Conservation (phyloP, 345 rosid genomes). For the Ceriops zippeliana region DNA sequence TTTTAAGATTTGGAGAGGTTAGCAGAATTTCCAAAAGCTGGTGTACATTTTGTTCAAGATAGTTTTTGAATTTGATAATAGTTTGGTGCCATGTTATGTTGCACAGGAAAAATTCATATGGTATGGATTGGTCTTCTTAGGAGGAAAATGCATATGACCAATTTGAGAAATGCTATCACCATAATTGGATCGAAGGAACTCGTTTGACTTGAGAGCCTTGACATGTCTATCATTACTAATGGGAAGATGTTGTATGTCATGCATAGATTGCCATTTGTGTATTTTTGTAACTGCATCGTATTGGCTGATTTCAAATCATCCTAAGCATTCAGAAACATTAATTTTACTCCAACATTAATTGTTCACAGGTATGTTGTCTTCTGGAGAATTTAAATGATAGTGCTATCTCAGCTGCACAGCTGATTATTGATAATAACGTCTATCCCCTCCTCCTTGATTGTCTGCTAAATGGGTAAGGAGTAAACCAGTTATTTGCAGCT, state of each 20-base stretch:
- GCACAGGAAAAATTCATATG: background rate
- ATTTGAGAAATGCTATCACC: background rate
- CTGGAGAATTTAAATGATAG: constrained; percentile 44
- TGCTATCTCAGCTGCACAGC: constrained; percentile 44
- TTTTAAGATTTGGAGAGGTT: too few species aligned
- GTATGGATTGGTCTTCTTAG: too few species aligned
- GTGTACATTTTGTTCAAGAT: too few species aligned
- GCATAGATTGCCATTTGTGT: background rate
- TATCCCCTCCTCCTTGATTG: constrained; percentile 79
- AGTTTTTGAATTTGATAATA: background rate
- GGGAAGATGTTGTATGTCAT: too few species aligned
- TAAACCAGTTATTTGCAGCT: background rate
- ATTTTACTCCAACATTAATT: background rate
- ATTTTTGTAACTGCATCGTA: background rate
- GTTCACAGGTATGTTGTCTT: constrained; percentile 57
- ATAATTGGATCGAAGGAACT: background rate
- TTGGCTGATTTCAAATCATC: background rate
- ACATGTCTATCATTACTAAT: too few species aligned
- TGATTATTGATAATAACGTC: constrained; percentile 47
- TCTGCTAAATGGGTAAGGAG: constrained; percentile 56
- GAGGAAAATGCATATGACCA: background rate
- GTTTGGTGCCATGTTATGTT: background rate
- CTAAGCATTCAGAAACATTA: too few species aligned
- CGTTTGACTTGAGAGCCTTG: too few species aligned
- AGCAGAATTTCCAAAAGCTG: too few species aligned